phyloP scores from a whole-genome alignment of 495 filamentous ascomycete species.

The Trichoderma parareesei region DNA sequence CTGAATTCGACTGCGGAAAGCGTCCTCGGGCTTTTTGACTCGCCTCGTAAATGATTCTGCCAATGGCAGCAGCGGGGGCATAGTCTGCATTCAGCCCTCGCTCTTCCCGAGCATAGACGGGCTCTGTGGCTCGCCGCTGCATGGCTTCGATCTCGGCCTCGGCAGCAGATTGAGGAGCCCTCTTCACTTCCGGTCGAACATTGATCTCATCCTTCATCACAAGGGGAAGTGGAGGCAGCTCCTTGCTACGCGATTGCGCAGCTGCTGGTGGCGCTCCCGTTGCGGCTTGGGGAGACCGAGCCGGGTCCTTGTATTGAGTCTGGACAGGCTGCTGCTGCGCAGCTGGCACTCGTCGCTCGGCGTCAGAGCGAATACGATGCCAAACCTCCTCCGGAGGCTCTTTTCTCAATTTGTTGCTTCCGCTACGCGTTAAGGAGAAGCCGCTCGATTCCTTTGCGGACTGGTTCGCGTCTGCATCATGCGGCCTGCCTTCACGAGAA shows the following conservation, averaged over 20 bases:
- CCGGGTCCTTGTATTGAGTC: background rate
- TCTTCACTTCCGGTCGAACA: background rate
- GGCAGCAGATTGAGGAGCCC: background rate
- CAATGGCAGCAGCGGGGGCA: constrained; percentile 6
- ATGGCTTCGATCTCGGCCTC: background rate
- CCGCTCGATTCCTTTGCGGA: constrained; percentile 18
- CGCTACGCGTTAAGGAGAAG: constrained; percentile 27
- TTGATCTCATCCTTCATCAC: constrained; percentile 12
- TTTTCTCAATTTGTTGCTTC: constrained; percentile 42
- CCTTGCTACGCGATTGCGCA: background rate
- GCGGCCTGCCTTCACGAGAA: constrained; percentile 26
- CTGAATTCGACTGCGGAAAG: background rate
- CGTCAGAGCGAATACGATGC: constrained; percentile 26
- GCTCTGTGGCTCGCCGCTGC: background rate
- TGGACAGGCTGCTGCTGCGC: background rate
- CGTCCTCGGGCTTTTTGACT: background rate
- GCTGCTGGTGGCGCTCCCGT: constrained; percentile 14
- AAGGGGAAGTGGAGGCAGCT: background rate
- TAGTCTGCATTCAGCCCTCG: constrained; percentile 1
- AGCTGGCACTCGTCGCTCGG: constrained; percentile 16
- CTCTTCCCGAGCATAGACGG: constrained; percentile 3
- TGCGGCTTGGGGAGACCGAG: background rate
- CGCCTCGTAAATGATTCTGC: constrained; percentile 10
- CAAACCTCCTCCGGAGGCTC: constrained; percentile 33
- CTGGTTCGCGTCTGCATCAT: constrained; percentile 20